Evolutionary conservation across 139 green algal genomes (phyloP).

Genomic region (Microglena sp.): DNA sequence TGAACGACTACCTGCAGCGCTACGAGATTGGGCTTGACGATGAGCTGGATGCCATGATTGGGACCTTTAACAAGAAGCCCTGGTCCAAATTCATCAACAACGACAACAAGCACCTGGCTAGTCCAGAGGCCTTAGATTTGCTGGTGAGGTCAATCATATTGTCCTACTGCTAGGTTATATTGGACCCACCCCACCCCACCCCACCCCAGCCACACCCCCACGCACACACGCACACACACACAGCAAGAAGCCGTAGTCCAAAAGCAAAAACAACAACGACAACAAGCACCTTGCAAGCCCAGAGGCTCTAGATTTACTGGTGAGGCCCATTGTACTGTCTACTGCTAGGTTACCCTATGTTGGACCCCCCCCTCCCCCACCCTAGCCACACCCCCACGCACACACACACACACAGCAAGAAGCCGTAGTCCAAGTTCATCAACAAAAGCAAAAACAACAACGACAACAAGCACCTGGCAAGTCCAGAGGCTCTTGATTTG

Average conservation of each 20-base stretch:
- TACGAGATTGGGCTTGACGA: slow-evolving; percentile 94
- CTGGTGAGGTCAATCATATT: not conserved
- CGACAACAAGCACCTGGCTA: slow-evolving; percentile 93
- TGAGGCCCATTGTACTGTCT: not conserved
- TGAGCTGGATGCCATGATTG: slow-evolving; percentile 9
- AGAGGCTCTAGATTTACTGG: slow-evolving; percentile 91
- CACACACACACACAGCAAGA: slow-evolving; percentile 62
- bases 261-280: slow-evolving; percentile 86
- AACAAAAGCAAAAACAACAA: too few relatives aligned
- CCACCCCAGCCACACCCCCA: not conserved
- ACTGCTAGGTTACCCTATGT: too few relatives aligned
- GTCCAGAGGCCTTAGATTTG: slow-evolving; percentile 78
- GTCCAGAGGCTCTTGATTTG: slow-evolving; percentile 89
- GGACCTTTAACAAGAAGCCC: slow-evolving; percentile 66
- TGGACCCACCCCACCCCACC: too few relatives aligned
- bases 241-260: slow-evolving; percentile 82
- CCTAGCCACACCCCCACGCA: too few relatives aligned
- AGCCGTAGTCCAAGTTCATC: slow-evolving; percentile 92
- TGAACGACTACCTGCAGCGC: slow-evolving; percentile 4
- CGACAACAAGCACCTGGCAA: slow-evolving; percentile 92
- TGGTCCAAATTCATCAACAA: slow-evolving; percentile 90
- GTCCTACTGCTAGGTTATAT: not conserved
- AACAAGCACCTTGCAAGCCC: slow-evolving; percentile 89
- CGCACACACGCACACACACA: slow-evolving; percentile 33
- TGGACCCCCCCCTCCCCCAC: too few relatives aligned